Conservation (phyloP, 2,329 filamentous ascomycete species). For the Onygenales sp. region DNA sequence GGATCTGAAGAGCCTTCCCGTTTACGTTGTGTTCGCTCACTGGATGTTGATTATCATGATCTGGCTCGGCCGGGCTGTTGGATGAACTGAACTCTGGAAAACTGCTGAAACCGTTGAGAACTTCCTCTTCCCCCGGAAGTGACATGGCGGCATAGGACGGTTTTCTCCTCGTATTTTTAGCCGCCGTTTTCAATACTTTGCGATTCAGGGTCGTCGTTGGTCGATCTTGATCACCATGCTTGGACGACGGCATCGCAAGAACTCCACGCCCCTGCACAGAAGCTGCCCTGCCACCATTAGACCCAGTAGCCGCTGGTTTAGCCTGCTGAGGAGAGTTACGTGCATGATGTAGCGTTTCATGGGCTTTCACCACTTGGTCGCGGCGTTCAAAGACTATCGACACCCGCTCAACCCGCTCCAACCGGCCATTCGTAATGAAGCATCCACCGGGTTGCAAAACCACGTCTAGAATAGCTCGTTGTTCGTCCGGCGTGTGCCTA, state of each 20-base stretch:
- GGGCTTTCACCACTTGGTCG: neutral
- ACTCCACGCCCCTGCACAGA: too few relatives aligned
- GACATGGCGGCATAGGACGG: slow-evolving; percentile 3
- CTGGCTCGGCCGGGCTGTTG: neutral
- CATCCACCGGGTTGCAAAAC: neutral
- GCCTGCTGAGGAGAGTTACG: neutral
- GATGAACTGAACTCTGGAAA: neutral
- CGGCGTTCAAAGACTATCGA: neutral
- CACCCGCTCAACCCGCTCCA: neutral
- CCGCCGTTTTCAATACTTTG: neutral
- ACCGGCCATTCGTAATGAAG: slow-evolving; percentile 1
- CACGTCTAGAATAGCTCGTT: neutral
- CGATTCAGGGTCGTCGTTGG: too few relatives aligned
- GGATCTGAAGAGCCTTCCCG: neutral
- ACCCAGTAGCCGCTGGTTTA: neutral
- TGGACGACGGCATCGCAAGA: too few relatives aligned
- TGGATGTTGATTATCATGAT: neutral
- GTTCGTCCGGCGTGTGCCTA: neutral
- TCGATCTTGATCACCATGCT: too few relatives aligned
- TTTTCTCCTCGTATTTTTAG: neutral
- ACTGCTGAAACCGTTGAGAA: neutral
- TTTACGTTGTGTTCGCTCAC: neutral
- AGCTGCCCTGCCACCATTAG: too few relatives aligned
- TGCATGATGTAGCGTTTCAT: neutral
- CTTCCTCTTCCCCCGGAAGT: slow-evolving; percentile 3